phyloP scores from a whole-genome alignment of 2,329 filamentous ascomycete species.

The Aureobasidium pullulans region DNA sequence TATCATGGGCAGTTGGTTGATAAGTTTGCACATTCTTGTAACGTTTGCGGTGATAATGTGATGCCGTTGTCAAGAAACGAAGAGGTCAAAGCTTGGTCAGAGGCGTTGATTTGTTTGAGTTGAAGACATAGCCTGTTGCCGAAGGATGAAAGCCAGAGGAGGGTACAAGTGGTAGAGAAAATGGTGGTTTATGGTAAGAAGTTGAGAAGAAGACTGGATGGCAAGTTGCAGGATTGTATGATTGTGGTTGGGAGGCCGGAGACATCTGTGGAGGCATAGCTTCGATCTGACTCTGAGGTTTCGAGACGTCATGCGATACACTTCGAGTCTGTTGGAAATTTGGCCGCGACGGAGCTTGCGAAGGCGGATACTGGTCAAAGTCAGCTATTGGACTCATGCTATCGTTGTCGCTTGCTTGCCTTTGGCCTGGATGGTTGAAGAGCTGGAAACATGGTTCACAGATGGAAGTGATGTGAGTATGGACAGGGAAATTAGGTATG shows the following conservation, averaged over 20 bases:
- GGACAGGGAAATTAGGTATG: no score
- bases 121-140: slow-evolving; percentile 37
- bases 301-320: slow-evolving; percentile 20
- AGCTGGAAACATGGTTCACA: slow-evolving; percentile 30
- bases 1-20: neutral
- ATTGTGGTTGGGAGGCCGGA: slow-evolving; percentile 7
- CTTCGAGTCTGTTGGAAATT: slow-evolving; percentile 26
- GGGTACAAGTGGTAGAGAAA: slow-evolving; percentile 31
- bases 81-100: neutral
- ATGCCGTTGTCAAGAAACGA: no score
- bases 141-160: slow-evolving; percentile 35
- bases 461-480: no score
- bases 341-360: slow-evolving; percentile 16
- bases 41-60: no score
- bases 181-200: slow-evolving; percentile 50
- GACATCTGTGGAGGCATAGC: slow-evolving; percentile 35
- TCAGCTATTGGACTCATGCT: neutral
- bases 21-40: neutral
- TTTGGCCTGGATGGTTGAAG: slow-evolving; percentile 35
- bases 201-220: slow-evolving; percentile 74
- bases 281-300: slow-evolving; percentile 40
- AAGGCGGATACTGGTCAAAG: neutral
- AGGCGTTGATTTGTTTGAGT: neutral
- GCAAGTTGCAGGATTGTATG: slow-evolving; percentile 51
- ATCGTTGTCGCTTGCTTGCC: slow-evolving; percentile 18